Conservation (phyloP, 129 eudicot species). For the Centrapalus pauciflorus region DNA sequence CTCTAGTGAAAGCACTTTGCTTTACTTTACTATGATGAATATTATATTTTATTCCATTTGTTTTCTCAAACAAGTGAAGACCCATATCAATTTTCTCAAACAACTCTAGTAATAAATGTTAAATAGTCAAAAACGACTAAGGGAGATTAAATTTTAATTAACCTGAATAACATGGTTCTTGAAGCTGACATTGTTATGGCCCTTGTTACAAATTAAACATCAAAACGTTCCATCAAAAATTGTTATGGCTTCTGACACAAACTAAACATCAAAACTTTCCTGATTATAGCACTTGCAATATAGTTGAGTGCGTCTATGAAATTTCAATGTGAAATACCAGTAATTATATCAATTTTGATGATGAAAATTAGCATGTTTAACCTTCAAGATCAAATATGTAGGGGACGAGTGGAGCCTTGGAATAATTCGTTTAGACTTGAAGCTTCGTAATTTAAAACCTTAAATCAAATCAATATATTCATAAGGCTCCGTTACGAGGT, state of each 20-base stretch:
- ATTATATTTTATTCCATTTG: too few species aligned
- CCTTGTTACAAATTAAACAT: background rate
- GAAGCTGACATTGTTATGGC: background rate
- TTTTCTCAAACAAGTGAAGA: too few species aligned
- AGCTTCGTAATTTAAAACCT: background rate
- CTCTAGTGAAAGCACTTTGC: too few species aligned
- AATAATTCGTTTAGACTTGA: background rate
- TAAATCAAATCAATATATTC: background rate
- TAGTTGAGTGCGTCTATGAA: background rate
- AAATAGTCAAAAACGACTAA: too few species aligned
- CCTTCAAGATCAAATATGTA: background rate
- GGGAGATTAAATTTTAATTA: too few species aligned
- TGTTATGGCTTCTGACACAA: background rate
- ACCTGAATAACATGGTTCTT: too few species aligned
- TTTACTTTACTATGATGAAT: too few species aligned
- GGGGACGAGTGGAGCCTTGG: background rate
- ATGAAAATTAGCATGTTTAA: background rate
- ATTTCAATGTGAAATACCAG: background rate
- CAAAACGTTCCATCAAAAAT: background rate
- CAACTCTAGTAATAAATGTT: too few species aligned
- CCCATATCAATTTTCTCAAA: too few species aligned
- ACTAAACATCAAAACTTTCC: background rate
- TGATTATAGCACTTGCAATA: background rate
- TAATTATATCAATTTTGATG: background rate
- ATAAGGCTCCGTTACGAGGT: background rate